These are phyloP conservation scores for Elaeis oleifera DNA, from an alignment of 202 grass and related monocot genomes.

Conservation along the genomic window DNA sequence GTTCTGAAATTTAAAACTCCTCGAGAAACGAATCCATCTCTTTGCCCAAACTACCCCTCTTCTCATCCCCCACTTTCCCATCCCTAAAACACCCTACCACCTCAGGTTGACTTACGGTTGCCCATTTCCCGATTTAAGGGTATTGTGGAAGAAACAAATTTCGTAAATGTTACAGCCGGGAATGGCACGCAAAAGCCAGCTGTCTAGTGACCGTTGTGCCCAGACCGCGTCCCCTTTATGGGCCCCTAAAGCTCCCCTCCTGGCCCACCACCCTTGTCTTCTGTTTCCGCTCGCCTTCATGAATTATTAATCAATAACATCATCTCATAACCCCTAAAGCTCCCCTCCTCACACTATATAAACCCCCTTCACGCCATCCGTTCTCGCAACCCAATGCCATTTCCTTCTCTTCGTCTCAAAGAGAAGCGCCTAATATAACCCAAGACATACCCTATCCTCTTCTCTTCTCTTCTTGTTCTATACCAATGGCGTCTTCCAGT, in stretches of 20 bases:
- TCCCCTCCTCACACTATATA: slow-evolving; percentile 32
- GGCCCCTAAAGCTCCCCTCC: slow-evolving; percentile 17
- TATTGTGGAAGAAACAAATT: slow-evolving; percentile 2
- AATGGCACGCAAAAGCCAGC: slow-evolving; percentile 45
- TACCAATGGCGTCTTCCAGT: background rate
- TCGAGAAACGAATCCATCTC: slow-evolving; percentile 49
- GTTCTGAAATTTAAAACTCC: slow-evolving; percentile 28
- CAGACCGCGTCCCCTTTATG: slow-evolving; percentile 21
- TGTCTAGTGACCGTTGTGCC: slow-evolving; percentile 54
- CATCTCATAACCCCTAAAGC: background rate
- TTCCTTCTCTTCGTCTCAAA: too few species aligned
- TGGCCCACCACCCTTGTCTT: slow-evolving; percentile 20
- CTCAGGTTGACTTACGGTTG: background rate
- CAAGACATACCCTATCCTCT: too few species aligned
- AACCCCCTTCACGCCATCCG: background rate
- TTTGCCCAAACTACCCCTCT: slow-evolving; percentile 34
- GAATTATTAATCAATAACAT: too few species aligned
- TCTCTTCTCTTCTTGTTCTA: background rate
- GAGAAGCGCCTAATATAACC: background rate
- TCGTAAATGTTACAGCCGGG: slow-evolving; percentile 38
- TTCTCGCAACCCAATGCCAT: background rate
- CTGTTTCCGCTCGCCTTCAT: background rate
- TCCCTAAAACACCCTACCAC: background rate
- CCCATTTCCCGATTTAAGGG: background rate
- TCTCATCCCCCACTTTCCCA: slow-evolving; percentile 4